Evolutionary conservation across 805 yeast species (phyloP), one percentile per base, ranked within the genome.

Genomic region (Candida sphagnicola): DNA sequence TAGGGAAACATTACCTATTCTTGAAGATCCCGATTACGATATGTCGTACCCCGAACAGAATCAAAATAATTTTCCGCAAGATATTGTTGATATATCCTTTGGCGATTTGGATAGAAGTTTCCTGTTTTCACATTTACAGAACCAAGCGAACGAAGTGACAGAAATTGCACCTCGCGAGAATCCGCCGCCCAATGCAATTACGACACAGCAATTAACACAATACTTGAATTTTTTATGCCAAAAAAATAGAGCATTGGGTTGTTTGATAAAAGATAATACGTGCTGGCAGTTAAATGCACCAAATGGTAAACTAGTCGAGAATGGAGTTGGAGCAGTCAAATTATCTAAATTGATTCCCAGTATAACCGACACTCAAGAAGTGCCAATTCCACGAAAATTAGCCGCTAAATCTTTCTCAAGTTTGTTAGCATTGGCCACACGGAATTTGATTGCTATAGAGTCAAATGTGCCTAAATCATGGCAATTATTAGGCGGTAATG

Each of bases 381-480:
- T 14, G 8, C 36, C 52, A 2, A 50, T 59, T 8, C 38, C 43
- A 12, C 41, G 52, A 38, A 45, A 44, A 21, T 44, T 58, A 21
- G 67, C 59, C 5, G 58, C 57, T 12, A 58, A 49, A 29, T 51
- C 65, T 8, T 58, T 63, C 37, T 39, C 56, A 0, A 54, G 59
- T 35, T 29, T 61, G 2, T 43, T 62, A 13, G 46, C 55, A 15
- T 45, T 63, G 15, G 61, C 62, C 0, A 47, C 55, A 4, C 44
- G 41, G n/a, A 41, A 45, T 32, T 31, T 41, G 26, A 39, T 54
- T 11, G 39, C 31, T 2, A 35, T 47, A 14, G 38, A 36, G 24
- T 24, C 14, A 13, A 17, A 24, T 2, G 28, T 2, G 12, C 10
- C 35, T 18, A 24, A 15, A 4, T 18, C 25, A 8, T 18, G 33